Conservation (phyloP, 768 basidiomycete genomes). For the Arthromyces matolae region DNA sequence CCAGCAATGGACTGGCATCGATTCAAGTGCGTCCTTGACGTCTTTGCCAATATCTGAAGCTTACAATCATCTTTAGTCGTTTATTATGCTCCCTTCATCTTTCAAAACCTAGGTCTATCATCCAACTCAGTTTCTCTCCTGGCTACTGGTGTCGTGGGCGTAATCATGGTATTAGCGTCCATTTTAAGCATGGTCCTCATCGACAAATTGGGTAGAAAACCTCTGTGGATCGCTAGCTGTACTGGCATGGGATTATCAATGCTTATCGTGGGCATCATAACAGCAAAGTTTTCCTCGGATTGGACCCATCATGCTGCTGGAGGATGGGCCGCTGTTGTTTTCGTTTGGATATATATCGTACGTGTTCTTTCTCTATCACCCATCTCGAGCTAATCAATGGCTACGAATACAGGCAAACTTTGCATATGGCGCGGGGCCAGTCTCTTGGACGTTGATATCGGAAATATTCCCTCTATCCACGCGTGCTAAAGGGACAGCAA, state of each 20-base stretch:
- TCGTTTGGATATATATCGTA: constrained; percentile 39
- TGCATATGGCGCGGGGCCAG: constrained; percentile 12
- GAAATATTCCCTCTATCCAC: constrained; percentile 41
- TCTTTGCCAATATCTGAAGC: constrained; percentile 7
- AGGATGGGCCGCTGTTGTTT: constrained; percentile 28
- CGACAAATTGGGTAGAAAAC: constrained; percentile 37
- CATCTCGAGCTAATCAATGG: not conserved
- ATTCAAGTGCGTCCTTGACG: constrained; percentile 16
- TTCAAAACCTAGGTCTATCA: constrained; percentile 37
- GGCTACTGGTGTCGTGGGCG: constrained; percentile 38
- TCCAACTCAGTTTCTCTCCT: constrained; percentile 37
- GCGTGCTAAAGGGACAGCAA: constrained; percentile 37
- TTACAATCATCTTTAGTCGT: constrained; percentile 6
- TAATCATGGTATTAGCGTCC: constrained; percentile 28
- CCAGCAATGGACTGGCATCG: constrained; percentile 24
- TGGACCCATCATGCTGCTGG: constrained; percentile 21
- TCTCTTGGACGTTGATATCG: constrained; percentile 31
- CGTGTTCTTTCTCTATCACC: constrained; percentile 30
- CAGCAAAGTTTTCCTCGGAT: constrained; percentile 17
- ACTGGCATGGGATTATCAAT: constrained; percentile 26
- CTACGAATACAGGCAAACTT: constrained; percentile 4
- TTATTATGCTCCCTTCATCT: constrained; percentile 28
- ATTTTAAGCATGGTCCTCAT: constrained; percentile 33
- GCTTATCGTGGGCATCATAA: constrained; percentile 16
- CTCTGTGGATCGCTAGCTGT: constrained; percentile 36